phyloP scores from a whole-genome alignment of 2,329 filamentous ascomycete genomes.

The Fusarium circinatum region DNA sequence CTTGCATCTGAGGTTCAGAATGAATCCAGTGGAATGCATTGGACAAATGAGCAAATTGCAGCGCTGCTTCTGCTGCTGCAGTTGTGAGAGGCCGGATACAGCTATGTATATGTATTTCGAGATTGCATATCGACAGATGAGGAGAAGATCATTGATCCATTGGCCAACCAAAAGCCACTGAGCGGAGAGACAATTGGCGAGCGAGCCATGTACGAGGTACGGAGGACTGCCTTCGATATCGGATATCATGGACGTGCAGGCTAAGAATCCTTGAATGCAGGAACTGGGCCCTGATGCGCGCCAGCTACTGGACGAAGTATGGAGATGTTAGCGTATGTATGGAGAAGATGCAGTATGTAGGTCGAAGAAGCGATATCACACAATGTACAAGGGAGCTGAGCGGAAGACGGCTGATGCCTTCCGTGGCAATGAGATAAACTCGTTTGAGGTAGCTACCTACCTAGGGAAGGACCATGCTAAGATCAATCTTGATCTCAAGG shows the following conservation, averaged over 20 bases:
- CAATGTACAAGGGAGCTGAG: slow-evolving; percentile 24
- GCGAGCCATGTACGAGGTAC: slow-evolving; percentile 32
- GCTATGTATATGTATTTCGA: slow-evolving; percentile 28
- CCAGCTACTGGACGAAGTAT: slow-evolving; percentile 22
- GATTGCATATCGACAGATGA: slow-evolving; percentile 38
- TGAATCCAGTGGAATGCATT: slow-evolving; percentile 38
- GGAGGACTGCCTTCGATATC: slow-evolving; percentile 24
- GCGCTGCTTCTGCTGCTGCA: slow-evolving; percentile 10
- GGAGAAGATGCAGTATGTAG: slow-evolving; percentile 27
- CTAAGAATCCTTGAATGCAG: slow-evolving; percentile 39
- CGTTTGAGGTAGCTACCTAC: background rate
- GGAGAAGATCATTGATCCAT: slow-evolving; percentile 38
- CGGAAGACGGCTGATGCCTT: slow-evolving; percentile 18
- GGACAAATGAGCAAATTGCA: slow-evolving; percentile 18
- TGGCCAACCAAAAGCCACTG: slow-evolving; percentile 43
- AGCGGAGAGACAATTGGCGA: slow-evolving; percentile 21
- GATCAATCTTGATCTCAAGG: background rate
- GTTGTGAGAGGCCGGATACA: slow-evolving; percentile 36
- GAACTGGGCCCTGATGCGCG: slow-evolving; percentile 37
- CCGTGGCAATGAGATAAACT: slow-evolving; percentile 14
- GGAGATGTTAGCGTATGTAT: slow-evolving; percentile 19
- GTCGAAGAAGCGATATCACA: slow-evolving; percentile 35
- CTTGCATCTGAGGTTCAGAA: slow-evolving; percentile 22
- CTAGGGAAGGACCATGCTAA: background rate
- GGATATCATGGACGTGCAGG: slow-evolving; percentile 32